Conservation (phyloP, 345 rosid species). For the Citrus reticulata region DNA sequence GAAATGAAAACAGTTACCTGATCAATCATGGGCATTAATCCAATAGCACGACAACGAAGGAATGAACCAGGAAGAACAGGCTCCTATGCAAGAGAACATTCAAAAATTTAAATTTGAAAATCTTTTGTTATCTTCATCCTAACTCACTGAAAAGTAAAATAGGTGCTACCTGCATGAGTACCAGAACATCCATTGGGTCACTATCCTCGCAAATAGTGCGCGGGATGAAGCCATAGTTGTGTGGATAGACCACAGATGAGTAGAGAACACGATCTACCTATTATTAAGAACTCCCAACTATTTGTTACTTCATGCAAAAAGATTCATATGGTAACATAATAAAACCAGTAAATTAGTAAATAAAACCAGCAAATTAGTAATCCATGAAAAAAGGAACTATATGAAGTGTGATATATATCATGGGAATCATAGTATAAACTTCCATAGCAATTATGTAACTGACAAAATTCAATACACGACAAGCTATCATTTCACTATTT, state of each 20-base stretch:
- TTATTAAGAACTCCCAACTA: constrained; percentile 9
- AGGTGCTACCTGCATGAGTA: constrained; percentile 88
- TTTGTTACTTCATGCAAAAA: background rate
- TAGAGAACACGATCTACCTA: constrained; percentile 96
- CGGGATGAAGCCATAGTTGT: constrained; percentile 97
- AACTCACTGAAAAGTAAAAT: constrained; percentile 2
- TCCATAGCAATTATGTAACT: background rate
- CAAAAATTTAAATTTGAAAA: background rate
- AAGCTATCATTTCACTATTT: background rate
- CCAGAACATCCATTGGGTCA: constrained; percentile 94
- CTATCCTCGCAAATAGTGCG: constrained; percentile 95
- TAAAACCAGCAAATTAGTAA: background rate
- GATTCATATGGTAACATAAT: background rate
- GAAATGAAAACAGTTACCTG: constrained; percentile 45
- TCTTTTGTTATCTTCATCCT: background rate
- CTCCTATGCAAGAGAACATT: constrained; percentile 45
- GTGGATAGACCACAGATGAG: constrained; percentile 98
- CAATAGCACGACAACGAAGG: constrained; percentile 98
- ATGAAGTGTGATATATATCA: background rate
- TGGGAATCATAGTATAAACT: background rate
- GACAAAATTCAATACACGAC: background rate
- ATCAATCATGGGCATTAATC: constrained; percentile 97
- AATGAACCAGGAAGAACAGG: constrained; percentile 89
- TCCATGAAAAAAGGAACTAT: background rate
- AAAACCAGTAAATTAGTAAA: background rate